Evolutionary conservation across 352 stramenopile genomes (phyloP).

Genomic region (Pythium oligandrum): DNA sequence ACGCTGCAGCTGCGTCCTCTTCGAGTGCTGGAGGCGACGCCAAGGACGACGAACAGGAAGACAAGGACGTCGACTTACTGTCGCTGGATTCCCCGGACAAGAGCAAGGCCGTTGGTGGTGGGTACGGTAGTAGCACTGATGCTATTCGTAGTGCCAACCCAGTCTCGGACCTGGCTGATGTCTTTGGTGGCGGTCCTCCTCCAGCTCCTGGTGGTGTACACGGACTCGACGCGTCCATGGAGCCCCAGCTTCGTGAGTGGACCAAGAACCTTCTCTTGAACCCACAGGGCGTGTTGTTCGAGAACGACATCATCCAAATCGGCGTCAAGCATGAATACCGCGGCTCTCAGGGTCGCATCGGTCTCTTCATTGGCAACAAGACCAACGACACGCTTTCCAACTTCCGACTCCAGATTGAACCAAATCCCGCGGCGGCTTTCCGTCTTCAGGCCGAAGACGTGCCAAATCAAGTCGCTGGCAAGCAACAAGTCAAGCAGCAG

Average conservation of each 20-base stretch:
- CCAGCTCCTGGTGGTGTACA: slow-evolving; percentile 10
- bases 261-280: slow-evolving; percentile 86
- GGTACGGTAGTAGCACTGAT: slow-evolving; percentile 14
- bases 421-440: slow-evolving; percentile 29
- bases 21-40: slow-evolving; percentile 11
- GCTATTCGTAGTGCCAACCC: slow-evolving; percentile 45
- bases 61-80: slow-evolving; percentile 40
- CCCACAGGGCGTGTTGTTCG: slow-evolving; percentile 88
- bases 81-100: slow-evolving; percentile 40
- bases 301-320: slow-evolving; percentile 93
- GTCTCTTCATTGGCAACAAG: slow-evolving; percentile 96
- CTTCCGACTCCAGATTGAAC: slow-evolving; percentile 78
- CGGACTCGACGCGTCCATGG: slow-evolving; percentile 38
- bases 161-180: slow-evolving; percentile 46
- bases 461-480: slow-evolving; percentile 63
- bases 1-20: slow-evolving; percentile 8
- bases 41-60: slow-evolving; percentile 11
- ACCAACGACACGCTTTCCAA: slow-evolving; percentile 60
- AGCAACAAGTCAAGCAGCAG: slow-evolving; percentile 91
- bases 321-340: slow-evolving; percentile 95
- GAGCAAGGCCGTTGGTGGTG: slow-evolving; percentile 10
- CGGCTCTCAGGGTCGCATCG: slow-evolving; percentile 89
- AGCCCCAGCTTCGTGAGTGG: slow-evolving; percentile 50
- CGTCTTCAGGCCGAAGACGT: slow-evolving; percentile 68
- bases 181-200: slow-evolving; percentile 35